Conservation (phyloP, 2,329 filamentous ascomycete species). For the Zalaria sp. region DNA sequence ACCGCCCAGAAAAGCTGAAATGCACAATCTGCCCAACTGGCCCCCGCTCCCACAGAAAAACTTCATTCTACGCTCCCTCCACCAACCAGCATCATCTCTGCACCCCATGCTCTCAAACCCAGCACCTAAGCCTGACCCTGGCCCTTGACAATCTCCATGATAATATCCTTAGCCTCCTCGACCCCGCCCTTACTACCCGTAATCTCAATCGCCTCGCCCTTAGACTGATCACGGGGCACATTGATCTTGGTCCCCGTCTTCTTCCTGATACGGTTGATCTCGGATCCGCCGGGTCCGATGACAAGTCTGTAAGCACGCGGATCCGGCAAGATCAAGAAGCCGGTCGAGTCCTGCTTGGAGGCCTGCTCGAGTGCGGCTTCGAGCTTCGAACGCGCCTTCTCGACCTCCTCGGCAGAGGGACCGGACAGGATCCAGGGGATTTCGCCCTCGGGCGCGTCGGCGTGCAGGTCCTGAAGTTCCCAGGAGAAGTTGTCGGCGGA, state of each 20-base stretch:
- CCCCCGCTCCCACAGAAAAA: too few species aligned
- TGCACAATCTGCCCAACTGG: too few species aligned
- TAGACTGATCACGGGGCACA: slow-evolving; percentile 62
- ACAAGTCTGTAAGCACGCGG: slow-evolving; percentile 80
- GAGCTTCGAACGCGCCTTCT: slow-evolving; percentile 66
- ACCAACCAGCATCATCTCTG: too few species aligned
- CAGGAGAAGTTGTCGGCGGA: slow-evolving; percentile 62
- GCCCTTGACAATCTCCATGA: slow-evolving; percentile 34
- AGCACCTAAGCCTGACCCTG: too few species aligned
- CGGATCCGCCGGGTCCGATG: slow-evolving; percentile 75
- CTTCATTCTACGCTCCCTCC: too few species aligned
- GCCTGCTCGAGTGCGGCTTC: slow-evolving; percentile 60
- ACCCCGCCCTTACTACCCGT: slow-evolving; percentile 65
- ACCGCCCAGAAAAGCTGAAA: too few species aligned
- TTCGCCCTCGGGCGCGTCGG: slow-evolving; percentile 42
- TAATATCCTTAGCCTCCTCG: slow-evolving; percentile 77
- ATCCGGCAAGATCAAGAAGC: slow-evolving; percentile 82
- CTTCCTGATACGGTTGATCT: slow-evolving; percentile 85
- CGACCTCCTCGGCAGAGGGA: slow-evolving; percentile 54
- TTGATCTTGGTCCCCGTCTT: slow-evolving; percentile 89
- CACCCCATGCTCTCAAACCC: too few species aligned
- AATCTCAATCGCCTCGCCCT: slow-evolving; percentile 78
- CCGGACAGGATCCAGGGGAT: slow-evolving; percentile 88
- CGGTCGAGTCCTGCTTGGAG: slow-evolving; percentile 55
- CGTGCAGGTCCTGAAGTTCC: slow-evolving; percentile 67